These are phyloP conservation scores for Pythium rhizo-oryzae DNA, from an alignment of 352 stramenopile species.

Conservation along the genomic window DNA sequence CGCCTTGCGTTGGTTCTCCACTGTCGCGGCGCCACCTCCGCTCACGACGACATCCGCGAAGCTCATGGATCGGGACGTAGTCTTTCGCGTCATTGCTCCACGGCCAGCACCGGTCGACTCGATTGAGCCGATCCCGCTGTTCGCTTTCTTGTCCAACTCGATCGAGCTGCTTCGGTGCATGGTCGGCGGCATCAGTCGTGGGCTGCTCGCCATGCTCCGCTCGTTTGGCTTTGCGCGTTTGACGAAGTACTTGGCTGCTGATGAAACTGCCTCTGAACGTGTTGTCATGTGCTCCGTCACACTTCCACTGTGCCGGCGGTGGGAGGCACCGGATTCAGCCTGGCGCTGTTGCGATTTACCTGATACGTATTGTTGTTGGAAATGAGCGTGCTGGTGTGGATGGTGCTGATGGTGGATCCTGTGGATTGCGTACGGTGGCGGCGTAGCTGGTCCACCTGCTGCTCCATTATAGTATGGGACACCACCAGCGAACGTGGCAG, in stretches of 20 bases:
- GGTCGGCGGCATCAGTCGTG: slow-evolving; percentile 41
- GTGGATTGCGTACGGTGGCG: slow-evolving; percentile 28
- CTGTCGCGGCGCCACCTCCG: slow-evolving; percentile 33
- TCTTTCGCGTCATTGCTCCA: slow-evolving; percentile 45
- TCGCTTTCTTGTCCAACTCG: slow-evolving; percentile 29
- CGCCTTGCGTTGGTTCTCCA: slow-evolving; percentile 34
- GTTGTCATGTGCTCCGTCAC: slow-evolving; percentile 71
- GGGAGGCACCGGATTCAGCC: slow-evolving; percentile 5
- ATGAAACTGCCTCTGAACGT: slow-evolving; percentile 46
- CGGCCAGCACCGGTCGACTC: slow-evolving; percentile 20
- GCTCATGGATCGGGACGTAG: slow-evolving; percentile 75
- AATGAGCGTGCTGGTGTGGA: slow-evolving; percentile 21
- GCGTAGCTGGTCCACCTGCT: neutral
- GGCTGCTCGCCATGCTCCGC: slow-evolving; percentile 37
- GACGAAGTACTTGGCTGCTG: slow-evolving; percentile 45
- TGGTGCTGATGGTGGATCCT: slow-evolving; percentile 25
- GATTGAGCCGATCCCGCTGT: neutral
- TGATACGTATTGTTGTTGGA: slow-evolving; percentile 27
- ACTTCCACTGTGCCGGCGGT: slow-evolving; percentile 71
- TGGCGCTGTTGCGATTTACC: slow-evolving; percentile 33
- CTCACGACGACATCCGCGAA: slow-evolving; percentile 86
- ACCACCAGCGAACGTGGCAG: neutral
- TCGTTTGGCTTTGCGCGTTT: slow-evolving; percentile 40
- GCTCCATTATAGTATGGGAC: slow-evolving; percentile 17
- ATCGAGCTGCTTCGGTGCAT: slow-evolving; percentile 30